These are phyloP conservation scores for Yarrowia sp. DNA, from an alignment of 805 yeast species.

Conservation along the genomic window DNA sequence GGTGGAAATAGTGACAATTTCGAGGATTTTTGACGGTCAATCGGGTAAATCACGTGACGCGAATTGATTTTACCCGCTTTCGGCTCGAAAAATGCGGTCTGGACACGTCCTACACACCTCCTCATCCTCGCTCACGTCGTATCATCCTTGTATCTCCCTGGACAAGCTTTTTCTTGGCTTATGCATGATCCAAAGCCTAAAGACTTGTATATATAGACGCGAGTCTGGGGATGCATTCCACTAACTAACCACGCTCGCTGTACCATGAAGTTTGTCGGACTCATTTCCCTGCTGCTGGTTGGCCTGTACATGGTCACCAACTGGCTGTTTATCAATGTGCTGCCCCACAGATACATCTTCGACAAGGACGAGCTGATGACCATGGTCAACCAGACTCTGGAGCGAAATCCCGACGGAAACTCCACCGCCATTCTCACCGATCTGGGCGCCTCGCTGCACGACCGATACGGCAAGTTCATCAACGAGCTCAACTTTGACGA, in stretches of 20 bases:
- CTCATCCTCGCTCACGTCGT: conserved; percentile 22
- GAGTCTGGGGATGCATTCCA: not conserved
- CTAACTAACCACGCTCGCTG: too few relatives aligned
- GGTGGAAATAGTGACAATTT: not conserved
- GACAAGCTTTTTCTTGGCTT: not conserved
- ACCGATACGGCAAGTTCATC: conserved; percentile 74
- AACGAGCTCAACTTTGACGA: conserved; percentile 76
- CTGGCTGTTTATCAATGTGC: conserved; percentile 49
- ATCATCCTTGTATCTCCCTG: not conserved
- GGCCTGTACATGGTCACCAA: conserved; percentile 44
- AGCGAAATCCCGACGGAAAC: conserved; percentile 50
- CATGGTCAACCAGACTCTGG: conserved; percentile 62
- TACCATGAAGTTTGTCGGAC: conserved; percentile 42
- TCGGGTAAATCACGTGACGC: too few relatives aligned
- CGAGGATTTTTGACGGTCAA: too few relatives aligned
- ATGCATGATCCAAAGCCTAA: conserved; percentile 16
- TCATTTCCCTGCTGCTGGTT: conserved; percentile 41
- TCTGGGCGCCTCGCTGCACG: conserved; percentile 63
- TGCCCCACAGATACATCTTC: conserved; percentile 74
- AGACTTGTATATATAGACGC: conserved; percentile 3
- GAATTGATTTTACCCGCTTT: too few relatives aligned
- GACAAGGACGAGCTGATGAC: conserved; percentile 67
- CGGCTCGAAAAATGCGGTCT: too few relatives aligned
- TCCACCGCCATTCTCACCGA: conserved; percentile 68
- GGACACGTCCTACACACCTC: too few relatives aligned